Evolutionary conservation across 106 monocot species (phyloP).

Genomic region (Dactylorhiza incarnata): DNA sequence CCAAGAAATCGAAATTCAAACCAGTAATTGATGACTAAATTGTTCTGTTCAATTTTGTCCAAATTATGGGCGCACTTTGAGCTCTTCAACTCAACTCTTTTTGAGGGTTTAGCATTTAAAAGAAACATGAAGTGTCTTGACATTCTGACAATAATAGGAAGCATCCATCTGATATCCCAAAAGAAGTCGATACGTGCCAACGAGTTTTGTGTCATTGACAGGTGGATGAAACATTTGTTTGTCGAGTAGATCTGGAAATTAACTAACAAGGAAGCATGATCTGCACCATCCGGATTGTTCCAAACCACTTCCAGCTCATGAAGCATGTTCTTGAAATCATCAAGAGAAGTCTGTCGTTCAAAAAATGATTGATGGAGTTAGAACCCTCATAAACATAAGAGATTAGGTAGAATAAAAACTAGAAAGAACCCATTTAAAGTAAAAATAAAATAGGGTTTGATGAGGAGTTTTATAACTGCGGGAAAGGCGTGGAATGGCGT

Average conservation of each 20-base stretch:
- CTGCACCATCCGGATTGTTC: conserved; percentile 77
- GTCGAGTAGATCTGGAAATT: conserved; percentile 80
- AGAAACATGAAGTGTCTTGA: not conserved
- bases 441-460: too few species aligned
- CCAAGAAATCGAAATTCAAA: too few species aligned
- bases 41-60: too few species aligned
- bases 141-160: conserved; percentile 80
- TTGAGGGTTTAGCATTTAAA: too few species aligned
- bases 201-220: conserved; percentile 54
- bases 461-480: too few species aligned
- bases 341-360: conserved; percentile 53
- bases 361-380: conserved; percentile 6
- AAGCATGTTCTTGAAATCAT: conserved; percentile 77
- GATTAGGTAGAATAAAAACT: not conserved
- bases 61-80: too few species aligned
- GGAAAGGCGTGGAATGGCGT: too few species aligned
- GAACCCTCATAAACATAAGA: not conserved
- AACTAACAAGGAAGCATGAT: conserved; percentile 82
- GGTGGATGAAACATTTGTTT: conserved; percentile 80
- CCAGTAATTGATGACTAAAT: too few species aligned
- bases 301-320: conserved; percentile 71
- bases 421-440: not conserved
- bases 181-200: conserved; percentile 81
- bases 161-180: conserved; percentile 98
- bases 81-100: too few species aligned